A percentile compares a stretch with the other conserved stretches of the same genome.
Conservation (phyloP, 768 basidiomycete species). For the Tubosaeta sp. region DNA sequence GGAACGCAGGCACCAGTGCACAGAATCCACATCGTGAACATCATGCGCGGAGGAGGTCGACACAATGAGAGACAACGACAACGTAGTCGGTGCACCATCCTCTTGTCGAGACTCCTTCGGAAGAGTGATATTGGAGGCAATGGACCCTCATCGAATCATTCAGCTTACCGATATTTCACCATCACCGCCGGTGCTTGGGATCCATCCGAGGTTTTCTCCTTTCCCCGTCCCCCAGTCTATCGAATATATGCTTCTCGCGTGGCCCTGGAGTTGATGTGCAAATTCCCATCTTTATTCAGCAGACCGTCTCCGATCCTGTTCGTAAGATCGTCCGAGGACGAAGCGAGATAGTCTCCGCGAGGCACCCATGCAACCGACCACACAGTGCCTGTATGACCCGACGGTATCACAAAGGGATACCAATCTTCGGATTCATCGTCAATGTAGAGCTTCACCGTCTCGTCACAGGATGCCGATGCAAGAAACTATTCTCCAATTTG, state of each 20-base stretch:
- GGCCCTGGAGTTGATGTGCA: conserved; percentile 55
- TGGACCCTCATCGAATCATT: neutral
- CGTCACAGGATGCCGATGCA: conserved; percentile 96
- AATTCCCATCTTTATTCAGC: conserved; percentile 61
- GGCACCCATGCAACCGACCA: conserved; percentile 88
- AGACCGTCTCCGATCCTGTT: conserved; percentile 75
- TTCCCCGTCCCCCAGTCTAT: conserved; percentile 63
- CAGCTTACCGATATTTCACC: conserved; percentile 67
- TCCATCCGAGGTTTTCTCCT: conserved; percentile 59
- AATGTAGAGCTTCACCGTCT: conserved; percentile 88
- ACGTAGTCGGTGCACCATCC: conserved; percentile 7
- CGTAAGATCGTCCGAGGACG: conserved; percentile 80
- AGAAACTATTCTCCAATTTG: conserved; percentile 60
- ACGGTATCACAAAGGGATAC: conserved; percentile 80
- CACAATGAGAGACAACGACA: conserved; percentile 50
- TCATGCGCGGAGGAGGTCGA: conserved; percentile 66
- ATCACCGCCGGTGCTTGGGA: conserved; percentile 85
- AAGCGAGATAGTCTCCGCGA: conserved; percentile 75
- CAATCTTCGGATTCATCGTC: conserved; percentile 96
- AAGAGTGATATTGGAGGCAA: neutral
- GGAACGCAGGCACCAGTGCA: conserved; percentile 75
- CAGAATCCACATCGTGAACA: conserved; percentile 79
- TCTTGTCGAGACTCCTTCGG: conserved; percentile 16
- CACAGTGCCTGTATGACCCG: conserved; percentile 82
- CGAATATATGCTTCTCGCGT: conserved; percentile 76